A percentile compares a stretch with the other conserved stretches of the same genome.
phyloP scores from a whole-genome alignment of 257 asterid species.

The Primulina huaijiensis region DNA sequence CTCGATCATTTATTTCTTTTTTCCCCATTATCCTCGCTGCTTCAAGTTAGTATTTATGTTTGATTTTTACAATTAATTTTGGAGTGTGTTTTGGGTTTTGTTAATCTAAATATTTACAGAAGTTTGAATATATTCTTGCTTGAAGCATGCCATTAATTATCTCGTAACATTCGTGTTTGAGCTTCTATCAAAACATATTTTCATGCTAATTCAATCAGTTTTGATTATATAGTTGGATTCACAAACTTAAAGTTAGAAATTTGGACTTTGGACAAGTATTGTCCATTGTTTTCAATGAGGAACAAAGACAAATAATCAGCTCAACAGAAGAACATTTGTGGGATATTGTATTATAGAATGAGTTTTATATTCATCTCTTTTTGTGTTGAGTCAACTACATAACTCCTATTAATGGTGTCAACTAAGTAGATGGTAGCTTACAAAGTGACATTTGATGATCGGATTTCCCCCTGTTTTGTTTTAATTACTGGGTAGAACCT shows the following conservation, averaged over 20 bases:
- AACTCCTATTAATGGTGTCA: constrained; percentile 4
- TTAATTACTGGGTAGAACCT: background rate
- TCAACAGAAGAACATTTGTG: background rate
- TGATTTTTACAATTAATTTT: background rate
- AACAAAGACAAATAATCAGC: constrained; percentile 1
- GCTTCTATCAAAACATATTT: background rate
- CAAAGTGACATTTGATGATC: constrained; percentile 7
- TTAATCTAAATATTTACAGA: background rate
- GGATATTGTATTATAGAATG: background rate
- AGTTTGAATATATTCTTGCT: background rate
- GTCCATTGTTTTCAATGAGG: background rate
- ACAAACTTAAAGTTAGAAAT: background rate
- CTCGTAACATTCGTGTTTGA: background rate
- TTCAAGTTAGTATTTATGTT: background rate
- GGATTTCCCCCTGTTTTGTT: constrained; percentile 2
- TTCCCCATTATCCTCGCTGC: constrained; percentile 8
- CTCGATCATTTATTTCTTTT: constrained; percentile 24
- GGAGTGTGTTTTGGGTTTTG: background rate
- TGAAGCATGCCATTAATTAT: background rate
- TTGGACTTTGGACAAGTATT: background rate
- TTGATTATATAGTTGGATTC: background rate
- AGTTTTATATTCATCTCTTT: constrained; percentile 10
- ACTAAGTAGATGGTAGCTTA: background rate
- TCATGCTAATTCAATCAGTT: background rate
- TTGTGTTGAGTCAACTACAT: background rate